phyloP scores from a whole-genome alignment of 2,329 filamentous ascomycete species.

The Stachybotrys elegans region DNA sequence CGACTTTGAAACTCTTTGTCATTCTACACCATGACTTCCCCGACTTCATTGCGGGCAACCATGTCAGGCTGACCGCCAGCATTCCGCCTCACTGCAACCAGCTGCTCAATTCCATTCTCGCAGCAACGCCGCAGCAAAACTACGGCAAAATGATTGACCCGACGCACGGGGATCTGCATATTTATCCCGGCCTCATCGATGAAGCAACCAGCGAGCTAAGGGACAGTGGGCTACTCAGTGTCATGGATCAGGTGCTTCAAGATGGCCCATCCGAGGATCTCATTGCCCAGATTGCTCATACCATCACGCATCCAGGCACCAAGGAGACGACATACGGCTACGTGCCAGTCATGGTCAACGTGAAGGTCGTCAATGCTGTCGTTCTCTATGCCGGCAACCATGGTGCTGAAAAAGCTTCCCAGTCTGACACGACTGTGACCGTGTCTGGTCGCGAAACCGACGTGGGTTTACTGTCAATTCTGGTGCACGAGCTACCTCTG shows the following conservation, averaged over 20 bases:
- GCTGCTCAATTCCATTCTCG: slow-evolving; percentile 81
- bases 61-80: slow-evolving; percentile 73
- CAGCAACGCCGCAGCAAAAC: slow-evolving; percentile 67
- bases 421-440: slow-evolving; percentile 54
- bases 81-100: slow-evolving; percentile 83
- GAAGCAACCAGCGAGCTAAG: slow-evolving; percentile 54
- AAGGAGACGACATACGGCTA: slow-evolving; percentile 62
- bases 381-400: slow-evolving; percentile 76
- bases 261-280: slow-evolving; percentile 65
- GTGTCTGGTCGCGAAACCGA: slow-evolving; percentile 41
- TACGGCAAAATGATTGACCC: slow-evolving; percentile 74
- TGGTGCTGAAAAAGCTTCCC: slow-evolving; percentile 57
- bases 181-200: slow-evolving; percentile 59
- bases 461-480: slow-evolving; percentile 66
- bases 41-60: slow-evolving; percentile 85
- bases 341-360: slow-evolving; percentile 63
- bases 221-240: slow-evolving; percentile 49
- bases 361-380: slow-evolving; percentile 70
- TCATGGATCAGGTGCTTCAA: slow-evolving; percentile 55
- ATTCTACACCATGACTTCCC: slow-evolving; percentile 92
- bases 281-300: slow-evolving; percentile 70
- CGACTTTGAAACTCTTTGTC: slow-evolving; percentile 74
- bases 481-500: slow-evolving; percentile 68
- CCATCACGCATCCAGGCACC: slow-evolving; percentile 56
- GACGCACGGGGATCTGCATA: slow-evolving; percentile 52